A percentile compares a stretch with the other conserved stretches of the same genome.
phyloP scores from a whole-genome alignment of 1,139 yeast species.

The Lodderomyces beijingensis region DNA sequence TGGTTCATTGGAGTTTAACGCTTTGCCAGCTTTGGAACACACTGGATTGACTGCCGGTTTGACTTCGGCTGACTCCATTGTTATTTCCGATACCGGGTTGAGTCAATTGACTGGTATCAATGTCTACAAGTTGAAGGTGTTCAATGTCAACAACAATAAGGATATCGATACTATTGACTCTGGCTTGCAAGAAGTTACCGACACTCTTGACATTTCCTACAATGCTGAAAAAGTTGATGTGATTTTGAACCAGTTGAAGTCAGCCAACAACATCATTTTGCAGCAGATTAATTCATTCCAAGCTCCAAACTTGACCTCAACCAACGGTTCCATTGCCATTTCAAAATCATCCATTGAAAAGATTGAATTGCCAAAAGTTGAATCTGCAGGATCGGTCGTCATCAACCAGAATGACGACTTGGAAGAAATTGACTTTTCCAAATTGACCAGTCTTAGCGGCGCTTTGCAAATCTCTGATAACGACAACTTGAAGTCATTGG shows the following conservation, averaged over 20 bases:
- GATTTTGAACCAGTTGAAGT: slow-evolving; percentile 59
- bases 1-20: slow-evolving; percentile 71
- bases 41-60: slow-evolving; percentile 75
- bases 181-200: slow-evolving; percentile 69
- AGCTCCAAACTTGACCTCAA: slow-evolving; percentile 60
- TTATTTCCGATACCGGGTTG: slow-evolving; percentile 84
- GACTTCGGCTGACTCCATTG: slow-evolving; percentile 65
- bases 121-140: slow-evolving; percentile 64
- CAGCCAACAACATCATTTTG: slow-evolving; percentile 86
- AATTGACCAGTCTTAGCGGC: slow-evolving; percentile 75
- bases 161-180: slow-evolving; percentile 65
- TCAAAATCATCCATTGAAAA: slow-evolving; percentile 59
- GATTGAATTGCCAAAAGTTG: slow-evolving; percentile 54
- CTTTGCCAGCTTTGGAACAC: slow-evolving; percentile 74
- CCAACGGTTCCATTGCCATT: slow-evolving; percentile 81
- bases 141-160: slow-evolving; percentile 84
- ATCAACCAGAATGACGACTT: slow-evolving; percentile 70
- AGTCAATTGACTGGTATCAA: slow-evolving; percentile 76
- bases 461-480: slow-evolving; percentile 86
- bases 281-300: slow-evolving; percentile 73
- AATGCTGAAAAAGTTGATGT: slow-evolving; percentile 76
- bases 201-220: slow-evolving; percentile 71
- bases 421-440: slow-evolving; percentile 63
- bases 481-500: slow-evolving; percentile 58
- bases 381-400: slow-evolving; percentile 72